phyloP scores from a whole-genome alignment of 768 basidiomycete species.

The Asterophora parasitica region DNA sequence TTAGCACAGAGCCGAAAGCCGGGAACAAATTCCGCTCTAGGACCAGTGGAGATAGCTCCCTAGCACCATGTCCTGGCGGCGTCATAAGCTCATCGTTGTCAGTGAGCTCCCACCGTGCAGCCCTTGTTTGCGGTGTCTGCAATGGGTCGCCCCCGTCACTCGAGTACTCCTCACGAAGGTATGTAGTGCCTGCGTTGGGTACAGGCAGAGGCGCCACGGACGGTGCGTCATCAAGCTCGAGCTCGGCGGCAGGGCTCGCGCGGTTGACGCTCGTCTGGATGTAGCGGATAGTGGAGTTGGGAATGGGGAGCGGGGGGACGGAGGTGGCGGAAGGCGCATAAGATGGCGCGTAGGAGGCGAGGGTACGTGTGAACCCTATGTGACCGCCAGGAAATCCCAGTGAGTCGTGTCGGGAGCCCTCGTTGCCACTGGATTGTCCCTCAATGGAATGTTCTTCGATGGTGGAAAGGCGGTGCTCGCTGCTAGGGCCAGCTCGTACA shows the following conservation, averaged over 20 bases:
- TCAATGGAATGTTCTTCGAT: constrained; percentile 16
- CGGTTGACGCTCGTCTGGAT: constrained; percentile 3
- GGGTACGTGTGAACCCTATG: not conserved
- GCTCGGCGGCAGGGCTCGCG: not conserved
- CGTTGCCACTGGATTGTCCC: constrained; percentile 12
- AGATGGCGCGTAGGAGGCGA: constrained; percentile 13
- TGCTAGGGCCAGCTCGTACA: constrained; percentile 14
- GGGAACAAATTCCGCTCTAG: constrained; percentile 8
- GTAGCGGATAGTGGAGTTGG: constrained; percentile 15
- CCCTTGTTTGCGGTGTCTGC: constrained; percentile 5
- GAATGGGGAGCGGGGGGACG: constrained; percentile 16
- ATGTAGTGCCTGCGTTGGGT: constrained; percentile 20
- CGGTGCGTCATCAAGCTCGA: constrained; percentile 3
- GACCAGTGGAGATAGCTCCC: constrained; percentile 18
- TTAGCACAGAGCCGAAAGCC: constrained; percentile 5
- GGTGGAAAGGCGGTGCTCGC: constrained; percentile 17
- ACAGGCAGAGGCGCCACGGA: constrained; percentile 21
- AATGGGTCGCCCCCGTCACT: constrained; percentile 10
- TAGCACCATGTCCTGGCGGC: constrained; percentile 6
- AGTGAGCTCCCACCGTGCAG: constrained; percentile 12
- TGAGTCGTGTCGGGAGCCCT: constrained; percentile 5
- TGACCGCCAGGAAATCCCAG: constrained; percentile 2
- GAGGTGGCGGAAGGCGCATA: constrained; percentile 11
- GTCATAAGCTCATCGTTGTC: constrained; percentile 20
- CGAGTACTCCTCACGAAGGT: constrained; percentile 1